Conservation (phyloP, 768 basidiomycete species). For the Royoungia palumana region DNA sequence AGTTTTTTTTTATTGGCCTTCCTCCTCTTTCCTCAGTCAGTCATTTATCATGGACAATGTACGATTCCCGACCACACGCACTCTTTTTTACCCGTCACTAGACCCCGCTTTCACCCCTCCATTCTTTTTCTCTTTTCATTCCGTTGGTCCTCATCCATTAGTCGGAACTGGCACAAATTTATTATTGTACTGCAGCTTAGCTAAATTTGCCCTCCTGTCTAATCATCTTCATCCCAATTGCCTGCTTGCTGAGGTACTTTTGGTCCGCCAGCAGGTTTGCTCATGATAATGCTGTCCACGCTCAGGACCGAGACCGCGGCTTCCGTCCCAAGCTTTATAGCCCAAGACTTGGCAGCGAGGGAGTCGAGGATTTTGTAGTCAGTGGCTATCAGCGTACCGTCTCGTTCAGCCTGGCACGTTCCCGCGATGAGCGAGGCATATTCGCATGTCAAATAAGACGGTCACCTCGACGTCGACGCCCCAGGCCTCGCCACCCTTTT, state of each 20-base stretch:
- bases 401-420: conserved; percentile 58
- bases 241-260: conserved; percentile 84
- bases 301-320: conserved; percentile 87
- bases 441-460: neutral
- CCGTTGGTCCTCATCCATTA: conserved; percentile 14
- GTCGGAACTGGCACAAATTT: conserved; percentile 22
- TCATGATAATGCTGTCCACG: conserved; percentile 98
- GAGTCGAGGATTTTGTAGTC: conserved; percentile 77
- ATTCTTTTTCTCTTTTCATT: neutral
- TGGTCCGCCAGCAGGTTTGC: conserved; percentile 87
- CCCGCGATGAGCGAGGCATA: neutral
- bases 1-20: conserved; percentile 6
- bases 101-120: neutral
- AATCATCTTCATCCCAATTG: conserved; percentile 79
- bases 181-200: conserved; percentile 29
- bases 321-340: conserved; percentile 85
- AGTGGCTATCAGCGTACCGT: conserved; percentile 67
- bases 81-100: conserved; percentile 8
- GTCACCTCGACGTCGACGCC: conserved; percentile 88
- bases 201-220: conserved; percentile 15
- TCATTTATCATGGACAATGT: conserved; percentile 36
- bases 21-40: neutral
- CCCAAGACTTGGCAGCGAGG: conserved; percentile 89
- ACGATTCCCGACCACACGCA: conserved; percentile 17
- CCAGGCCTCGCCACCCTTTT: conserved; percentile 67